Conservation (phyloP, 2,329 filamentous ascomycete genomes). For the Penicillium sumatraense region DNA sequence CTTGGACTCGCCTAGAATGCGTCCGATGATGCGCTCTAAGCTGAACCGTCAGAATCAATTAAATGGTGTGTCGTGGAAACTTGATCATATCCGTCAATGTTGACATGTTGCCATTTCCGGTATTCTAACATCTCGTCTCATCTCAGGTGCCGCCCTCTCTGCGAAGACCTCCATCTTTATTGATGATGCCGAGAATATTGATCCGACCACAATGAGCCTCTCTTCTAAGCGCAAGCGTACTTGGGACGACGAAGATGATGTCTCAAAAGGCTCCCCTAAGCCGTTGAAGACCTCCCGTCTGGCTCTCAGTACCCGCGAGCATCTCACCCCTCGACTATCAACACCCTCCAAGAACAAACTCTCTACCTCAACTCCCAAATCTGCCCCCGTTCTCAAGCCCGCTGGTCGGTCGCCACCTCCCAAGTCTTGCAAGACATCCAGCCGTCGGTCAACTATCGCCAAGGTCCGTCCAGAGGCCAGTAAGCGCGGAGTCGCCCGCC, state of each 20-base stretch:
- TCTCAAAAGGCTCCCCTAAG: slow-evolving; percentile 47
- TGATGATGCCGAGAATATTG: slow-evolving; percentile 62
- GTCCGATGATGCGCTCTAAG: slow-evolving; percentile 35
- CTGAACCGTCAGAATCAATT: slow-evolving; percentile 40
- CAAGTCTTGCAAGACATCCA: slow-evolving; percentile 71
- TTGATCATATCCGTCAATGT: neutral
- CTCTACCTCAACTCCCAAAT: slow-evolving; percentile 48
- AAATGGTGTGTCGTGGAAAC: slow-evolving; percentile 32
- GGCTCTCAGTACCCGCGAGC: slow-evolving; percentile 33
- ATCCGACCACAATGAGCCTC: slow-evolving; percentile 56
- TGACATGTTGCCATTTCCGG: neutral
- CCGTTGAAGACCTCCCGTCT: slow-evolving; percentile 55
- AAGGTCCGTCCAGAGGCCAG: slow-evolving; percentile 71
- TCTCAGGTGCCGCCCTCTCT: slow-evolving; percentile 17
- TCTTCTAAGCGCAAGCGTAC: slow-evolving; percentile 52
- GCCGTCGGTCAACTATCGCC: slow-evolving; percentile 67
- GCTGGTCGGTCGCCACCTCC: slow-evolving; percentile 79
- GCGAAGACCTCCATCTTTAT: slow-evolving; percentile 26
- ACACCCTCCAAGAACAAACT: slow-evolving; percentile 35
- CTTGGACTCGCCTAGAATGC: slow-evolving; percentile 38
- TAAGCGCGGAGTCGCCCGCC: slow-evolving; percentile 54
- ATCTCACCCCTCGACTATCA: slow-evolving; percentile 23
- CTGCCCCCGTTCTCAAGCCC: slow-evolving; percentile 66
- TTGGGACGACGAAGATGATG: slow-evolving; percentile 35
- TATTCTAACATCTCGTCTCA: slow-evolving; percentile 11